Percentiles rank a stretch among this genome's conserved stretches.
These are phyloP conservation scores for Panaeolus cyanescens DNA, from an alignment of 768 basidiomycete species.

Conservation along the genomic window DNA sequence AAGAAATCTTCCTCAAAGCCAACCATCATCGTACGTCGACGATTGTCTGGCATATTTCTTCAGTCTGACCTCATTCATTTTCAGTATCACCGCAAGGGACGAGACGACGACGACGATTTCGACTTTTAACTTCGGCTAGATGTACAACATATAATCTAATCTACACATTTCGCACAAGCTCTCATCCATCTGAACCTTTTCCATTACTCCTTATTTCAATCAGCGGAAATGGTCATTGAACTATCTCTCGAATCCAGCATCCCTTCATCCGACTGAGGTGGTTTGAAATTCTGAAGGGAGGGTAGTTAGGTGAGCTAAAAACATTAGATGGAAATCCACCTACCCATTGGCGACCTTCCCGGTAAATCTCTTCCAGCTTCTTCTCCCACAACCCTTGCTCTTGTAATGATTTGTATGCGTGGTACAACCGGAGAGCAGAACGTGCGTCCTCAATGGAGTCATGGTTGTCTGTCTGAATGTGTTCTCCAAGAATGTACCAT, in stretches of 20 bases:
- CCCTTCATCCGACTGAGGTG: slow-evolving; percentile 29
- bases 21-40: slow-evolving; percentile 52
- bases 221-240: not conserved
- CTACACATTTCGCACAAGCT: not conserved
- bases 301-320: not conserved
- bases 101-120: slow-evolving; percentile 69
- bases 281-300: slow-evolving; percentile 53
- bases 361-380: slow-evolving; percentile 84
- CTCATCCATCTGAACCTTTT: not conserved
- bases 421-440: slow-evolving; percentile 83
- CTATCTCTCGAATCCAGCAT: not conserved
- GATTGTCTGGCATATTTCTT: not conserved
- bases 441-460: slow-evolving; percentile 98
- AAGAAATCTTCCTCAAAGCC: slow-evolving; percentile 54
- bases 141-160: slow-evolving; percentile 13
- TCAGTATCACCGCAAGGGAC: slow-evolving; percentile 66
- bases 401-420: slow-evolving; percentile 78
- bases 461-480: slow-evolving; percentile 92
- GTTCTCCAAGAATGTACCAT: slow-evolving; percentile 90
- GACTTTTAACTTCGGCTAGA: slow-evolving; percentile 18
- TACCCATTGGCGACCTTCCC: slow-evolving; percentile 75
- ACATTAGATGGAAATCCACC: slow-evolving; percentile 21
- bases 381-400: slow-evolving; percentile 78
- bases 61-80: slow-evolving; percentile 4
- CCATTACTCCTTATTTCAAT: not conserved